Evolutionary conservation across 495 filamentous ascomycete genomes (phyloP).

Genomic region (Daldinia concentrica): DNA sequence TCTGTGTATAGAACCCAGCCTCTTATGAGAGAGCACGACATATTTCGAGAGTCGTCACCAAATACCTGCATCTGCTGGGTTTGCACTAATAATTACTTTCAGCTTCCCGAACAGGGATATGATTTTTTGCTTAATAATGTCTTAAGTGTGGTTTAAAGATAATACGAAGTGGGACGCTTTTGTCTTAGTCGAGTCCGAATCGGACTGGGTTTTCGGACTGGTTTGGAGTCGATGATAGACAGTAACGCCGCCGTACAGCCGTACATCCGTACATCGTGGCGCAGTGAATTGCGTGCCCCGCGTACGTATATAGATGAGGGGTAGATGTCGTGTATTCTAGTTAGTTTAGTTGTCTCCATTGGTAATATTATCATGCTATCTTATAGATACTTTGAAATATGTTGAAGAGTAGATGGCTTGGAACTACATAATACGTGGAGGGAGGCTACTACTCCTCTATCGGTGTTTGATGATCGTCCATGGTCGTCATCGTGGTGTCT

Average conservation of each 20-base stretch:
- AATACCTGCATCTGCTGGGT: not conserved
- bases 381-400: not conserved
- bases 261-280: slow-evolving; percentile 8
- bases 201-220: not conserved
- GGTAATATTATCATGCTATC: not conserved
- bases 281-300: slow-evolving; percentile 2
- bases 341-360: not conserved
- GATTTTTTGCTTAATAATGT: slow-evolving; percentile 6
- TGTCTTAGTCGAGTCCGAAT: not conserved
- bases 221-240: not conserved
- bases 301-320: not conserved
- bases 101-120: not conserved
- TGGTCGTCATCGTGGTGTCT: slow-evolving; percentile 25
- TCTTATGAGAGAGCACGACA: not conserved
- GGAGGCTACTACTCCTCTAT: not conserved
- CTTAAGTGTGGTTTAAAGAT: not conserved
- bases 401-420: not conserved
- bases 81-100: not conserved
- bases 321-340: not conserved
- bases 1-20: not conserved
- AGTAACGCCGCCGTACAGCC: not conserved
- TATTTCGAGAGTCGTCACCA: not conserved
- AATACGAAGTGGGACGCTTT: not conserved
- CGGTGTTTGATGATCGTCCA: not conserved
- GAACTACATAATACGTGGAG: not conserved